phyloP scores from a whole-genome alignment of 441 rosid genomes.

The Erysimum pusillum region DNA sequence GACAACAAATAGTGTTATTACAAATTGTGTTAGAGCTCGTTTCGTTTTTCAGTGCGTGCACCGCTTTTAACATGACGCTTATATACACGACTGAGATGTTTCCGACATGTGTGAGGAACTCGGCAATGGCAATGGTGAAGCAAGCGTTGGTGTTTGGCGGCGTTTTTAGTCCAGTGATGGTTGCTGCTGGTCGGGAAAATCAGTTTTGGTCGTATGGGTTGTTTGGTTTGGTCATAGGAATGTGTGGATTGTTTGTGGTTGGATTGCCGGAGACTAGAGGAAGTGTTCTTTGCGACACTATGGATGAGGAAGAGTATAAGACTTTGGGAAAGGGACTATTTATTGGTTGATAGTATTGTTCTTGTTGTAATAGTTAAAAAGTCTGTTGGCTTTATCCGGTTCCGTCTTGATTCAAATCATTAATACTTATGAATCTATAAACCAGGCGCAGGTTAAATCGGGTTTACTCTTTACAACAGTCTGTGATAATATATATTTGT shows the following conservation, averaged over 20 bases:
- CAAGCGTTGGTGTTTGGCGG: slow-evolving; percentile 76
- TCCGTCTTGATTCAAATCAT: slow-evolving; percentile 8
- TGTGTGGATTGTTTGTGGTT: slow-evolving; percentile 58
- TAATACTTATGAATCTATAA: neutral
- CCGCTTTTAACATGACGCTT: slow-evolving; percentile 51
- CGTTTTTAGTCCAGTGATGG: slow-evolving; percentile 65
- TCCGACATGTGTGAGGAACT: slow-evolving; percentile 80
- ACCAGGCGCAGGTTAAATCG: too few relatives aligned
- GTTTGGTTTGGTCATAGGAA: slow-evolving; percentile 60
- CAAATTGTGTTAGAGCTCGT: slow-evolving; percentile 66
- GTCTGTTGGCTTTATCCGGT: neutral
- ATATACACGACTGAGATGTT: slow-evolving; percentile 73
- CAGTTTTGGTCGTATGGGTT: slow-evolving; percentile 59
- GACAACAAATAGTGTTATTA: slow-evolving; percentile 29
- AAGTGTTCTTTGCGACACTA: slow-evolving; percentile 60
- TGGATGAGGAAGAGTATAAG: slow-evolving; percentile 72
- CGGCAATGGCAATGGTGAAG: slow-evolving; percentile 72
- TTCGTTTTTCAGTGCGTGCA: slow-evolving; percentile 64
- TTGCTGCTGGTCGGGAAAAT: slow-evolving; percentile 58
- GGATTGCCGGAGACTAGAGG: slow-evolving; percentile 74
- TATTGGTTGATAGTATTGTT: slow-evolving; percentile 17
- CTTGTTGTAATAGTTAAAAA: slow-evolving; percentile 1
- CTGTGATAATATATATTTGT: neutral
- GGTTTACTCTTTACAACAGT: neutral
- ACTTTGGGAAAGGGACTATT: slow-evolving; percentile 16